Conservation (phyloP, 1,284 basidiomycete genomes). For the Fomes fomentarius region DNA sequence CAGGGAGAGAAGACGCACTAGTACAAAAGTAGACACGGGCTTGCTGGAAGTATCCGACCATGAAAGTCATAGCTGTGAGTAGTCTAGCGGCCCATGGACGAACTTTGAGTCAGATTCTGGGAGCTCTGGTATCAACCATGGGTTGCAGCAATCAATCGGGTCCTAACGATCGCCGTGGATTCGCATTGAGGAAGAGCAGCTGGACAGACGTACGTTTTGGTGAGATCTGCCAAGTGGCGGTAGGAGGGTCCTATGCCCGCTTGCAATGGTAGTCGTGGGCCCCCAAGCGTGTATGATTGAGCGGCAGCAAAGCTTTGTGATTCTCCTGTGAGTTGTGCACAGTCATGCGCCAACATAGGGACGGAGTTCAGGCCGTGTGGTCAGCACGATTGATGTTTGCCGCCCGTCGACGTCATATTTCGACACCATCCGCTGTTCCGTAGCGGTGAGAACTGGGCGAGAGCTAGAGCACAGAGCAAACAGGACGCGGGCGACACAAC, state of each 20-base stretch:
- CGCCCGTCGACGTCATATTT: slow-evolving; percentile 20
- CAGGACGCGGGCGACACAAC: slow-evolving; percentile 3
- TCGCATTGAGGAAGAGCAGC: background rate
- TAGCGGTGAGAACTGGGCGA: slow-evolving; percentile 14
- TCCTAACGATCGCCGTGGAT: background rate
- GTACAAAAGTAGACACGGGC: slow-evolving; percentile 5
- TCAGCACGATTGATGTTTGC: background rate
- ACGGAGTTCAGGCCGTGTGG: background rate
- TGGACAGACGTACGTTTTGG: background rate
- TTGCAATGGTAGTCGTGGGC: background rate
- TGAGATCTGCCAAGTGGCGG: slow-evolving; percentile 2
- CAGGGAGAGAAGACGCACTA: background rate
- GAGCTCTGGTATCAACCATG: slow-evolving; percentile 1
- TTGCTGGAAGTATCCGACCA: background rate
- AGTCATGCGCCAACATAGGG: slow-evolving; percentile 1
- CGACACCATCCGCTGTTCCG: slow-evolving; percentile 7
- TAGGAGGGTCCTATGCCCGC: background rate
- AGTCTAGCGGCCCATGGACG: background rate
- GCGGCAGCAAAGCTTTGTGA: background rate
- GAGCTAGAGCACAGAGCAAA: background rate
- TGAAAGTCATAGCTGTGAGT: slow-evolving; percentile 1
- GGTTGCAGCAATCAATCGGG: background rate
- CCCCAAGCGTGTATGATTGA: background rate
- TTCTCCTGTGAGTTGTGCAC: background rate
- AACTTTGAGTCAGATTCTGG: slow-evolving; percentile 1